Base-by-base conservation (phyloP, 352 stramenopile species). In the Phytophthora ramorum region DNA sequence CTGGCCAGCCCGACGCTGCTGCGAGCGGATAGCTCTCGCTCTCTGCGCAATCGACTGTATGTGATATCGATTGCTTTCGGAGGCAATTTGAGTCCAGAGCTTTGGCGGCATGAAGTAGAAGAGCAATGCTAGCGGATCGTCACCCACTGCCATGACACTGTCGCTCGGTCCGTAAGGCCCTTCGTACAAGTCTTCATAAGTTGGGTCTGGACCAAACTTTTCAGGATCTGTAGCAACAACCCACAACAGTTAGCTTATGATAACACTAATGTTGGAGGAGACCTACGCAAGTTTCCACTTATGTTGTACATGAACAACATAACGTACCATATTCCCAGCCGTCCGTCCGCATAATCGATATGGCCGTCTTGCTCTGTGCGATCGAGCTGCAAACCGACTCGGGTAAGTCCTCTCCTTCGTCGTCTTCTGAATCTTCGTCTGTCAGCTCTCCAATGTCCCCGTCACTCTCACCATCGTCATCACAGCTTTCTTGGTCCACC, bases 291-390 rank as follows among this genome's bases (percentile, higher is more conserved):
- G 7, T 43, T 19, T 5, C 16, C 13, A 14, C 7, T 40, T 53
- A 53, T 53, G 52, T 50, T 59, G 37, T 24, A 59, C 44, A 19
- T n/a, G 3, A 7, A 6, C 13, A 53, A 40, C 46, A 40, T 51
- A 53, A 53, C 46, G 3, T 53, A 53, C 28, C 24, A 2, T 41
- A 53, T 26, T 53, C 46, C 16, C 46, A 53, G 6, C 46, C 46
- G 24, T 41, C 20, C 6, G 20, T 50, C 20, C 26, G 24, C 51
- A 59, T 59, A 24, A 40, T 19, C 24, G 22, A 8, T 12, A 50
- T 24, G 3, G 37, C 13, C 14, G 32, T 43, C 37, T 48, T 43
- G 46, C n/a, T 59, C 26, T 14, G 22, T 7, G 52, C 40, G n/a
- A n/a, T n/a, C n/a, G n/a, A n/a, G n/a, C n/a, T n/a, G n/a, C n/a